A percentile compares a stretch with the other conserved stretches of the same genome.
Evolutionary conservation across 129 eudicot species (phyloP).

Genomic region (Logfia minima): DNA sequence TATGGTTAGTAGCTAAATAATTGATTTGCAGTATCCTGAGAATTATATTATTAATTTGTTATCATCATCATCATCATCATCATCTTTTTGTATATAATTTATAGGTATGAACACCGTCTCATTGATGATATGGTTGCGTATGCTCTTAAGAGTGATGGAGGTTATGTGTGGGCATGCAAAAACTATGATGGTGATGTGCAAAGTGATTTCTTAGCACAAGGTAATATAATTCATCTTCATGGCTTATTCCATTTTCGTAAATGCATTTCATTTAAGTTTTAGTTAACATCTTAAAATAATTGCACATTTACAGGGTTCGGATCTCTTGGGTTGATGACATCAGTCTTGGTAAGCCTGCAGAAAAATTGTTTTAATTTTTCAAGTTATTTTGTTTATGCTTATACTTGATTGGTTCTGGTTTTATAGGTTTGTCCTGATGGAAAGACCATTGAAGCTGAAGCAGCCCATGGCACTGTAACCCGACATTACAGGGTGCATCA

Average conservation of each 20-base stretch:
- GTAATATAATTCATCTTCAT: slow-evolving; percentile 30
- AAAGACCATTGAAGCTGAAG: slow-evolving; percentile 92
- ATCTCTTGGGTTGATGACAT: slow-evolving; percentile 97
- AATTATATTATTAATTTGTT: neutral
- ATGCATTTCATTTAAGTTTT: neutral
- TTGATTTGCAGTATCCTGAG: neutral
- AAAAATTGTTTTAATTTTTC: neutral
- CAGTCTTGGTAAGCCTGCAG: slow-evolving; percentile 67
- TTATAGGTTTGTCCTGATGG: slow-evolving; percentile 91
- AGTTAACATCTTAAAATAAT: slow-evolving; percentile 3
- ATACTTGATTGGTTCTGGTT: slow-evolving; percentile 5
- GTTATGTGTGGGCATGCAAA: slow-evolving; percentile 99
- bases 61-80: neutral
- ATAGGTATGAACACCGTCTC: slow-evolving; percentile 98
- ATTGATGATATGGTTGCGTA: slow-evolving; percentile 99
- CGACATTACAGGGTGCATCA: slow-evolving; percentile 93
- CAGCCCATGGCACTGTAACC: slow-evolving; percentile 92
- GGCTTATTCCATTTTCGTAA: neutral
- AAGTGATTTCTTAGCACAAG: slow-evolving; percentile 96
- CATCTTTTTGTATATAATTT: slow-evolving; percentile 14
- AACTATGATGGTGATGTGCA: slow-evolving; percentile 99
- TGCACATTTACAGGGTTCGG: slow-evolving; percentile 63
- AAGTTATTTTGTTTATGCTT: neutral
- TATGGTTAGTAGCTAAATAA: slow-evolving; percentile 55
- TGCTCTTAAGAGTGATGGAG: slow-evolving; percentile 97